Percentiles rank a stretch among this genome's conserved stretches.
These are phyloP conservation scores for Friedmanniomyces simplex DNA, from an alignment of 495 filamentous ascomycete genomes.

Conservation along the genomic window DNA sequence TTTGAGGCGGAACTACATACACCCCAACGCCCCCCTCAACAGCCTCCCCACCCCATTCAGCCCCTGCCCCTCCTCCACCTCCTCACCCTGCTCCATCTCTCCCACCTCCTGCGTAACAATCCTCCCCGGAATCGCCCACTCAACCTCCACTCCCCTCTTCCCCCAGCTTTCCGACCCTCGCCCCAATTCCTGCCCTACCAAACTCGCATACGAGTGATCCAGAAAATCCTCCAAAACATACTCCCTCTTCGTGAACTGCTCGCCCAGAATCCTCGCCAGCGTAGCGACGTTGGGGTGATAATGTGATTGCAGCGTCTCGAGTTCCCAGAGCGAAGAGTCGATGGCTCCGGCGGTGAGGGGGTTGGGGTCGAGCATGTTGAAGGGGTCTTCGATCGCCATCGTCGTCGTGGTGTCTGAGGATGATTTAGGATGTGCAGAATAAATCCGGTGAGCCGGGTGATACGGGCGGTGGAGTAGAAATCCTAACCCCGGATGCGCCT, in stretches of 20 bases:
- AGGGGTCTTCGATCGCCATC: conserved; percentile 70
- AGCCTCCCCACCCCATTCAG: conserved; percentile 29
- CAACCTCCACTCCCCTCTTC: conserved; percentile 78
- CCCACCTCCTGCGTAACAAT: conserved; percentile 63
- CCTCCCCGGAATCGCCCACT: conserved; percentile 85
- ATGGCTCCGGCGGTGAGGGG: conserved; percentile 79
- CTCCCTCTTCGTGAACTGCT: conserved; percentile 93
- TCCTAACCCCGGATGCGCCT: conserved; percentile 76
- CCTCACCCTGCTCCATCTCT: too few species aligned
- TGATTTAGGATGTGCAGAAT: not conserved
- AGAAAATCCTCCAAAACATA: conserved; percentile 94
- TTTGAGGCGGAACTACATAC: too few species aligned
- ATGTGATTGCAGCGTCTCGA: conserved; percentile 78
- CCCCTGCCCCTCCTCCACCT: conserved; percentile 24
- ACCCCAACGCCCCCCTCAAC: conserved; percentile 16
- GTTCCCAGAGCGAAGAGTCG: conserved; percentile 91
- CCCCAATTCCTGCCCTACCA: conserved; percentile 70
- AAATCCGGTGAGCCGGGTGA: conserved; percentile 19
- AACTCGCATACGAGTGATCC: conserved; percentile 76
- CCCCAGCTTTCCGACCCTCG: conserved; percentile 82
- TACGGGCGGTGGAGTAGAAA: conserved; percentile 84
- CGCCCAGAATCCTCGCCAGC: conserved; percentile 82
- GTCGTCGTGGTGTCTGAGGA: conserved; percentile 33
- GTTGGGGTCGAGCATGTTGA: conserved; percentile 61
- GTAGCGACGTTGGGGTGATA: conserved; percentile 97